Evolutionary conservation across 1,139 yeast species (phyloP).

Genomic region (Debaryomycetaceae sp.): DNA sequence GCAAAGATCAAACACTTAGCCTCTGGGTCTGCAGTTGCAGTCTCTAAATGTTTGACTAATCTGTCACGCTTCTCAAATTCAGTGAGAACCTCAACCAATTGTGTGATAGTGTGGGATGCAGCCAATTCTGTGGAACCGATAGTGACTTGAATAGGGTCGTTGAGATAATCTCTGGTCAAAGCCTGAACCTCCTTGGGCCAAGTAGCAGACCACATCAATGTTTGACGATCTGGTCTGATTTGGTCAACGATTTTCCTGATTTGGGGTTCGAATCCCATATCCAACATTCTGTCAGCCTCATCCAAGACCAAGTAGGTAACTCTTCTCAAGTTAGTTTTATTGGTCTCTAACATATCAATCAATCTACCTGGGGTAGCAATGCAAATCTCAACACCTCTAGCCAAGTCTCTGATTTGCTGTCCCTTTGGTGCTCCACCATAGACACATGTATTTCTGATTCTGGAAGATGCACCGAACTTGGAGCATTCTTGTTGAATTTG

Average conservation of each 20-base stretch:
- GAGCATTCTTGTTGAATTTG: constrained; percentile 96
- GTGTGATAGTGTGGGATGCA: constrained; percentile 95
- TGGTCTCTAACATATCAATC: constrained; percentile 93
- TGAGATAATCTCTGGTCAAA: constrained; percentile 85
- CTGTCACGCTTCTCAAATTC: constrained; percentile 94
- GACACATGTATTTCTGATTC: constrained; percentile 95
- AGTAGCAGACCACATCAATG: constrained; percentile 99
- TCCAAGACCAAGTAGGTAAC: constrained; percentile 95
- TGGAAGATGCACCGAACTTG: constrained; percentile 86
- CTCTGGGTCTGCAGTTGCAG: constrained; percentile 73
- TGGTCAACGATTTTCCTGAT: constrained; percentile 92
- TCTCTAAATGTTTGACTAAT: constrained; percentile 77
- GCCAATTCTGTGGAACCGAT: constrained; percentile 93
- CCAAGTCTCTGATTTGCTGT: constrained; percentile 90
- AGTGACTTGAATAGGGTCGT: constrained; percentile 93
- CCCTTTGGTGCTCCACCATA: constrained; percentile 99
- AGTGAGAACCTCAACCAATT: constrained; percentile 84
- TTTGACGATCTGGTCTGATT: constrained; percentile 96
- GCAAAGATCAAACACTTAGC: constrained; percentile 86
- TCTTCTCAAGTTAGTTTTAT: constrained; percentile 92
- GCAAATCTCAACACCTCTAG: constrained; percentile 91
- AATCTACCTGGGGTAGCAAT: constrained; percentile 99
- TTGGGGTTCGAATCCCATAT: constrained; percentile 97
- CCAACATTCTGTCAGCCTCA: constrained; percentile 95
- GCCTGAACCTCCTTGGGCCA: constrained; percentile 98